Base-by-base conservation (phyloP, 306 rosid genomes). In the Prinsepia uniflora region DNA sequence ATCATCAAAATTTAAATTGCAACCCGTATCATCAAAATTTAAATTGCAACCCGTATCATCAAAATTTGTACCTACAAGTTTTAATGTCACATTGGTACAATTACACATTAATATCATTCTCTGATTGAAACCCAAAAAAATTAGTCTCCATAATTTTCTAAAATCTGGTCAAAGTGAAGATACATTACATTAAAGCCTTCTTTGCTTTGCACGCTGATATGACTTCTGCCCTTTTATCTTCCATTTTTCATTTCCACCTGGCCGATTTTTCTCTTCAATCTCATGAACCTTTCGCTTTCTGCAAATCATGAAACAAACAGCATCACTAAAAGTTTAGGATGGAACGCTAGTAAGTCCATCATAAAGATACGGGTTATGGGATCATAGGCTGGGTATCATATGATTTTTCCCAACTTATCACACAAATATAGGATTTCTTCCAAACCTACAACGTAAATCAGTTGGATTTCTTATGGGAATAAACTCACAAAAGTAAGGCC, bases 241-340 rank as follows among this genome's bases (percentile, higher is more conserved):
- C 97, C 98, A 94, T 49, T 86, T 94, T 5, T 79, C 77, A 75
- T 90, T 90, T 39, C 94, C 91, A 50, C n/a, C 92, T 1, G 92
- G 88, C 76, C 54, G 88, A 54, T 74, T 84, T 39, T 81, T 61
- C 70, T 87, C 98, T 83, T 90, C 95, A 39, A 90, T 94, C 76
- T 89, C 96, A 62, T 56, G 79, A 54, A 94, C 91, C 88, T 87
- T 89, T 56, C 95, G 88, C 73, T 89, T 89, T 82, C 97, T 94
- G 59, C 18, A 75, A 65, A 53, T 34, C 24, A 78, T 18, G 71
- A 65, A 42, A 60, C 39, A 40, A 56, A 73, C 22, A 63, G 20
- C 49, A 63, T 30, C 47, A 49, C 36, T 30, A 30, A 30, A 30
- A 30, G 36, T 30, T 1, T 30, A 30, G 4, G 36, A 1, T 30